A percentile compares a stretch with the other conserved stretches of the same genome.
Evolutionary conservation across 768 basidiomycete genomes (phyloP).

Genomic region (Phaeotremella fagi): DNA sequence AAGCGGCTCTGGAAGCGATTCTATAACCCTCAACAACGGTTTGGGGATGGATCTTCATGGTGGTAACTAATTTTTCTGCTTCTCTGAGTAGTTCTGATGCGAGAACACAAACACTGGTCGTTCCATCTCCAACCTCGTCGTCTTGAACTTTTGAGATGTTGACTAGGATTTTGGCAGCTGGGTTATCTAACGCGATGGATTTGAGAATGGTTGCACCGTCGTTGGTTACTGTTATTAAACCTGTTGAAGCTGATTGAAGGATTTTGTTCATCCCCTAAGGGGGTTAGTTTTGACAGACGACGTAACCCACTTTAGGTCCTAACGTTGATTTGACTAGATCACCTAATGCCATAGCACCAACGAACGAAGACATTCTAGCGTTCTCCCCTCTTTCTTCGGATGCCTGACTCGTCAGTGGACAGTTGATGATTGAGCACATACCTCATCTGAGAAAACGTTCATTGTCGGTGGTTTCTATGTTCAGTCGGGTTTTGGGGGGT

Average conservation of each 20-base stretch:
- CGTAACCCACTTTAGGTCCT: constrained; percentile 70
- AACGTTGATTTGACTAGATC: constrained; percentile 98
- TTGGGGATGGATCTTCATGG: constrained; percentile 88
- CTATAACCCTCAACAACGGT: constrained; percentile 96
- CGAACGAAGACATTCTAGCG: constrained; percentile 95
- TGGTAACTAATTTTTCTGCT: constrained; percentile 86
- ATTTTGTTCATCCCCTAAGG: constrained; percentile 94
- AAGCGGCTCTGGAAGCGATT: constrained; percentile 77
- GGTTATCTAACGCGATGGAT: constrained; percentile 94
- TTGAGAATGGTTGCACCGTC: constrained; percentile 98
- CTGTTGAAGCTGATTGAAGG: constrained; percentile 68
- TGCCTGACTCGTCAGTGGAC: constrained; percentile 35
- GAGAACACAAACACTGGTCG: constrained; percentile 67
- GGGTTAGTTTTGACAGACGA: background rate
- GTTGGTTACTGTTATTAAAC: constrained; percentile 94
- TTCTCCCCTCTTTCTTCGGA: constrained; percentile 90
- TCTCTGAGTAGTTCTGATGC: constrained; percentile 87
- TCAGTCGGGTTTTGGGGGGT: too few species aligned
- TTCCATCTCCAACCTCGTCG: constrained; percentile 92
- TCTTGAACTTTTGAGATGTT: constrained; percentile 99
- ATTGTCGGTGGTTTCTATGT: too few species aligned
- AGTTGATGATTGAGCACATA: background rate
- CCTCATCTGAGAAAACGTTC: constrained; percentile 27
- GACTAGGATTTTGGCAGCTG: constrained; percentile 97
- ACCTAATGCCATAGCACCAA: constrained; percentile 92